Conservation (phyloP, 75 land plant species). For the Pinus albicaulis region DNA sequence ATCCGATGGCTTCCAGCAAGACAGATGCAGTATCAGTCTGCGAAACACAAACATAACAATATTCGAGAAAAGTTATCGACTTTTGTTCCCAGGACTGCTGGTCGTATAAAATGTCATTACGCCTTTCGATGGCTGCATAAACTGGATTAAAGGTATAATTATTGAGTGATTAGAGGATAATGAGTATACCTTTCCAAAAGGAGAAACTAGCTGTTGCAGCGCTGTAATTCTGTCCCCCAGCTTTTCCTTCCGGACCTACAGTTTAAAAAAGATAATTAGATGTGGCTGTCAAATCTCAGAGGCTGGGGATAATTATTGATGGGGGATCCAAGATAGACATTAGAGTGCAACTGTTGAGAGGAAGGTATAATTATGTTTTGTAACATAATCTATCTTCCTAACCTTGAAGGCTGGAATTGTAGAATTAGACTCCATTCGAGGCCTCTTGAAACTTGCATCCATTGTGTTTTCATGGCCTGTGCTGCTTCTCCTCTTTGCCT, state of each 20-base stretch:
- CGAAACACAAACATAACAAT: slow-evolving; percentile 6
- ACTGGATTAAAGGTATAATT: not conserved
- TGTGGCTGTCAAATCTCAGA: too few species aligned
- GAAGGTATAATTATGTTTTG: too few species aligned
- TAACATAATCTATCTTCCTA: too few species aligned
- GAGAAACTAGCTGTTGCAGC: slow-evolving; percentile 70
- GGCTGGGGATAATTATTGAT: too few species aligned
- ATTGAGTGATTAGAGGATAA: not conserved
- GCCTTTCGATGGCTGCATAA: not conserved
- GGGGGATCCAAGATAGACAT: too few species aligned
- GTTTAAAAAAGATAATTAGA: not conserved
- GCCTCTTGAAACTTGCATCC: slow-evolving; percentile 7
- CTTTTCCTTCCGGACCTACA: slow-evolving; percentile 70
- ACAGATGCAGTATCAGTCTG: slow-evolving; percentile 97
- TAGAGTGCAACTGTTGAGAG: too few species aligned
- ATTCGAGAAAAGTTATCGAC: not conserved
- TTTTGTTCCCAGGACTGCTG: not conserved
- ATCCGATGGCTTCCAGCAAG: slow-evolving; percentile 77
- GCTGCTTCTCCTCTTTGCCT: slow-evolving; percentile 9
- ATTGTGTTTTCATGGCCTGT: slow-evolving; percentile 2
- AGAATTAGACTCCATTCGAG: slow-evolving; percentile 6
- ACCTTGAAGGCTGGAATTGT: not conserved
- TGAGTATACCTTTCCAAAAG: slow-evolving; percentile 67
- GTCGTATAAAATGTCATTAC: not conserved
- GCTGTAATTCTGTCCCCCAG: slow-evolving; percentile 66